These are phyloP conservation scores for Apiotrichum mycotoxinovorans DNA, from an alignment of 1,284 basidiomycete genomes.

Conservation along the genomic window DNA sequence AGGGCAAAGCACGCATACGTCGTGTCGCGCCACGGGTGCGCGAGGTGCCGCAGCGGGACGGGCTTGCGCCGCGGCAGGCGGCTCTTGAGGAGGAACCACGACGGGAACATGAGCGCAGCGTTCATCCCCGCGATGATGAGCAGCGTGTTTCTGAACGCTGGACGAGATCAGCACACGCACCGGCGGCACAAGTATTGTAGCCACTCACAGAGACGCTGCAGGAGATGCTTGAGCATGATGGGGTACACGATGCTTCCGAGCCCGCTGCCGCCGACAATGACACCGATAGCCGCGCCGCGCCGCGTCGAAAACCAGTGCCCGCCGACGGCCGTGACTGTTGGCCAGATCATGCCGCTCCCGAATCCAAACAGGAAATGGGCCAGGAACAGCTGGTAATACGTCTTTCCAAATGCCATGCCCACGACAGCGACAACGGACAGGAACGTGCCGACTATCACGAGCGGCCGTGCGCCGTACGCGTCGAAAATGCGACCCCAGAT, in stretches of 20 bases:
- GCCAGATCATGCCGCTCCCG: conserved; percentile 37
- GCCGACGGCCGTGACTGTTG: conserved; percentile 38
- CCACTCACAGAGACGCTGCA: conserved; percentile 30
- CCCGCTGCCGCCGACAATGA: conserved; percentile 45
- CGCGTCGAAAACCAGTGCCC: conserved; percentile 46
- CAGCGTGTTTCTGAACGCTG: conserved; percentile 40
- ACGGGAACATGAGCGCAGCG: conserved; percentile 38
- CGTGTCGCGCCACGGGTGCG: conserved; percentile 31
- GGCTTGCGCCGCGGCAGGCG: conserved; percentile 35
- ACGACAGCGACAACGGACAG: conserved; percentile 35
- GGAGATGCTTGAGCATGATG: conserved; percentile 41
- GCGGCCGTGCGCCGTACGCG: conserved; percentile 35
- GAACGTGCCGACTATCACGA: conserved; percentile 34
- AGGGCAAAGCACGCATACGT: conserved; percentile 33
- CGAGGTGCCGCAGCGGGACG: conserved; percentile 8
- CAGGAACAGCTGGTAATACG: conserved; percentile 31
- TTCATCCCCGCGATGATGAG: conserved; percentile 44
- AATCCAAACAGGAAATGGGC: conserved; percentile 39
- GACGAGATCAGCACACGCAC: neutral
- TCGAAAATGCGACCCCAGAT: conserved; percentile 39
- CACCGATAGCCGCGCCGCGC: conserved; percentile 41
- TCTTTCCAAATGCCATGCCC: conserved; percentile 40
- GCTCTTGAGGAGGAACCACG: conserved; percentile 42
- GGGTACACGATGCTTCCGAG: conserved; percentile 45
- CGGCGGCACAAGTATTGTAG: neutral